Percentiles rank a stretch among this genome's conserved stretches.
Evolutionary conservation across 2,329 filamentous ascomycete species (phyloP).

Genomic region (Lithohypha guttulata): DNA sequence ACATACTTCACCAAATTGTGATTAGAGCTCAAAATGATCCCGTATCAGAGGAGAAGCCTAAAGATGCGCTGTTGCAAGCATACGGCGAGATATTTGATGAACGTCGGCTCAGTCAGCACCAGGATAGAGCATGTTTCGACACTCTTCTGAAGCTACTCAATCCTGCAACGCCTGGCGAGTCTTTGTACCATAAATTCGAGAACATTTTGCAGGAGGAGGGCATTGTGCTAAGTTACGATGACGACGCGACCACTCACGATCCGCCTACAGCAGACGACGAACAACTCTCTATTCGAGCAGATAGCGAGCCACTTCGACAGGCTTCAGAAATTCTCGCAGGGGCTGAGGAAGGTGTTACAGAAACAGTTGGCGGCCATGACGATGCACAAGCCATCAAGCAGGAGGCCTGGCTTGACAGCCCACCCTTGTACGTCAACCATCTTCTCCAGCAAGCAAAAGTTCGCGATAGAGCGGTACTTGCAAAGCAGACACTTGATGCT

Average conservation of each 20-base stretch:
- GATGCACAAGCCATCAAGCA: neutral
- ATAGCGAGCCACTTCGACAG: too few species aligned
- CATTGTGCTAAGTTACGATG: constrained; percentile 6
- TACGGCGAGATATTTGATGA: constrained; percentile 9
- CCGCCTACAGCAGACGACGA: neutral
- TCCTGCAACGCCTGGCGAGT: constrained; percentile 4
- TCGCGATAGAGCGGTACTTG: neutral
- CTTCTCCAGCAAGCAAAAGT: constrained; percentile 1
- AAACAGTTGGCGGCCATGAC: neutral
- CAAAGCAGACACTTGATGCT: constrained; percentile 3
- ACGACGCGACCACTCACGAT: constrained; percentile 8
- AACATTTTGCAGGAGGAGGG: constrained; percentile 5
- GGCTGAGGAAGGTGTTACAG: neutral
- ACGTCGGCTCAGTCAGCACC: constrained; percentile 4
- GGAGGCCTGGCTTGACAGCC: constrained; percentile 1
- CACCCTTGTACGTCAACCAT: constrained; percentile 1
- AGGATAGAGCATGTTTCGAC: constrained; percentile 8
- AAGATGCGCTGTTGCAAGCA: constrained; percentile 7
- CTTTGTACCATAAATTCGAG: constrained; percentile 9
- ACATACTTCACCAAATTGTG: constrained; percentile 7
- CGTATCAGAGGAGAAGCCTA: constrained; percentile 1
- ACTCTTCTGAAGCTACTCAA: constrained; percentile 3
- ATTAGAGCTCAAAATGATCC: constrained; percentile 9
- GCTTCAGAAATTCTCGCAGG: neutral
- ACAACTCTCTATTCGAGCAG: neutral